Evolutionary conservation across 2,329 filamentous ascomycete species (phyloP), one percentile per base, ranked within the genome.

Genomic region (Septoria petroselini): DNA sequence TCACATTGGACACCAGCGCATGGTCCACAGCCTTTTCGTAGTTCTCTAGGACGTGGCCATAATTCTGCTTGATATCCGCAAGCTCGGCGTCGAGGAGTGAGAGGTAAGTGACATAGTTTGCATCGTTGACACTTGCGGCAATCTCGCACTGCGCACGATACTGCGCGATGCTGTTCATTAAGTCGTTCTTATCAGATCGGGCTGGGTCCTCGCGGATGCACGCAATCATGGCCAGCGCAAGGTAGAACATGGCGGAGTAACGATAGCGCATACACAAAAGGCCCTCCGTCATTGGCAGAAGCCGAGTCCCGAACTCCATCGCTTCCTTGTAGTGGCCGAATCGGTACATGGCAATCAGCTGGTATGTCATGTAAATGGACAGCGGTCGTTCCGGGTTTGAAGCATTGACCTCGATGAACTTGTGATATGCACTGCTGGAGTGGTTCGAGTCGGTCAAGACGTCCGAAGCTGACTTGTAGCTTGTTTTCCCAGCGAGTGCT

Each of bases 21-120:
- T 90, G 86, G 59, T 91, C 85, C 50, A 90, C 70, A 5, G 83
- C 81, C 54, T 80, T 75, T 64, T 91, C 87, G 61, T 88, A 91
- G 37, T 78, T 71, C 18, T 72, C 72, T 27, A 90, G 74, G 6
- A 84, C 82, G 2, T 68, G 63, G 2, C 79, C 82, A 23, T 64
- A 66, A 12, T 55, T 27, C n/a, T 54, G 42, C 3, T 64, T 62
- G 12, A 65, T 45, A 58, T 91, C 86, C 2, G 79, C 76, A 14
- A 87, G 71, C 58, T 88, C 83, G 1, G 85, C 86, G 47, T 82
- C 78, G 0, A 91, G 72, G 11, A 88, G 71, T 50, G 77, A 79
- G 3, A 84, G 80, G 83, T 84, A 90, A 1, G 78, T 71, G 7
- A 82, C 70, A 65, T 89, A 91, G 66, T 91, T 91, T 60, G 86